Conservation (phyloP, 768 basidiomycete genomes). For the Lactarius trivialis region DNA sequence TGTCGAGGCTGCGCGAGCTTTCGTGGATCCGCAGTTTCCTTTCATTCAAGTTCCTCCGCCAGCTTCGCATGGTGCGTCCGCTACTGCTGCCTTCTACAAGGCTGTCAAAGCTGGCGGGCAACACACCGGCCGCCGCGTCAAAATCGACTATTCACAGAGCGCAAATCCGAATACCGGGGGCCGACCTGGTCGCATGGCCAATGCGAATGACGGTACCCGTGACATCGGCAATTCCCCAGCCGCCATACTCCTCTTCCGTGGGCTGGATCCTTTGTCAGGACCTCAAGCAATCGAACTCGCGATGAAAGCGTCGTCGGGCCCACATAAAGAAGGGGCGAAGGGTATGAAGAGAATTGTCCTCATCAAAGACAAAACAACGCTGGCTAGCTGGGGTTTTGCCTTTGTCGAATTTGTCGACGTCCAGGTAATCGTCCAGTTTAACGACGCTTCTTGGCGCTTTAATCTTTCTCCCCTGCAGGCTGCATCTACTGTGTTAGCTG, state of each 20-base stretch:
- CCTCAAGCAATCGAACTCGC: slow-evolving; percentile 84
- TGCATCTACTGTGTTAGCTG: slow-evolving; percentile 72
- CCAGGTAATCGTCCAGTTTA: slow-evolving; percentile 43
- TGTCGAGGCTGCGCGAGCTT: slow-evolving; percentile 81
- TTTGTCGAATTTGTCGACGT: slow-evolving; percentile 89
- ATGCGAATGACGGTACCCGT: slow-evolving; percentile 87
- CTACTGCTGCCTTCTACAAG: slow-evolving; percentile 63
- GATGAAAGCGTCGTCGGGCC: slow-evolving; percentile 76
- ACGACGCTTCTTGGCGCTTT: slow-evolving; percentile 17
- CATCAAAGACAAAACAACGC: slow-evolving; percentile 81
- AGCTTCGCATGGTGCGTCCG: slow-evolving; percentile 79
- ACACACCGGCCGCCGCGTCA: slow-evolving; percentile 79
- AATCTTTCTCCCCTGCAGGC: slow-evolving; percentile 43
- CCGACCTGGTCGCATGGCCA: slow-evolving; percentile 48
- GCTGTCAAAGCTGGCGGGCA: slow-evolving; percentile 64
- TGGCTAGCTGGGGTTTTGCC: slow-evolving; percentile 87
- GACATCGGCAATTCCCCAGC: slow-evolving; percentile 87
- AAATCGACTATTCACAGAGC: slow-evolving; percentile 93
- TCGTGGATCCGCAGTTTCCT: slow-evolving; percentile 86
- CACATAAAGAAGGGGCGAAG: slow-evolving; percentile 67
- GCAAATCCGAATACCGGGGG: slow-evolving; percentile 65
- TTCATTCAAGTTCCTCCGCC: slow-evolving; percentile 90
- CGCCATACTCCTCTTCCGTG: slow-evolving; percentile 82
- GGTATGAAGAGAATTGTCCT: slow-evolving; percentile 85
- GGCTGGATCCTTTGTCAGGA: slow-evolving; percentile 80